These are phyloP conservation scores for Blastobotrys elegans DNA, from an alignment of 1,139 yeast species.

Conservation along the genomic window DNA sequence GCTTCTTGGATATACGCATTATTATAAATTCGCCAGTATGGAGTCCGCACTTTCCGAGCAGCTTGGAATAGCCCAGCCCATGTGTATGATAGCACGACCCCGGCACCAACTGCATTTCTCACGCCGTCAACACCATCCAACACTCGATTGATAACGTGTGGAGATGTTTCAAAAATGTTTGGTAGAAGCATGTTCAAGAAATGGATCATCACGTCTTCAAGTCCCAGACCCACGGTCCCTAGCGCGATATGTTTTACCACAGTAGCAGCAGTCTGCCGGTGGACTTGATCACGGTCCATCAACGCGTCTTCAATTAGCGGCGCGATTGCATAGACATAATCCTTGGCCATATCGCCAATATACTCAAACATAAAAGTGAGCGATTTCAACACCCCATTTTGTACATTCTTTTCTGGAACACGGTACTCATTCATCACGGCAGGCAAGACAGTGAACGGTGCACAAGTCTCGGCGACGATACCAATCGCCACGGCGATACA, in stretches of 20 bases:
- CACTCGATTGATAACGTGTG: constrained; percentile 83
- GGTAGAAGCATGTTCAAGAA: constrained; percentile 73
- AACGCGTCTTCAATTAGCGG: constrained; percentile 87
- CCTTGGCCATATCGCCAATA: constrained; percentile 75
- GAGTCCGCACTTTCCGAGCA: constrained; percentile 75
- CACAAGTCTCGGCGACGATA: constrained; percentile 89
- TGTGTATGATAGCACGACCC: constrained; percentile 65
- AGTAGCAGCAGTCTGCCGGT: constrained; percentile 92
- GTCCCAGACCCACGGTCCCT: constrained; percentile 69
- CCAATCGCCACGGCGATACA: constrained; percentile 99
- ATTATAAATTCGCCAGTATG: constrained; percentile 85
- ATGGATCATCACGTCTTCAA: constrained; percentile 73
- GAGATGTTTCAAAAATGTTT: constrained; percentile 86
- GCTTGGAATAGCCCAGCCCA: constrained; percentile 94
- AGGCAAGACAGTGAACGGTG: constrained; percentile 93
- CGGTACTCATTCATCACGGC: constrained; percentile 94
- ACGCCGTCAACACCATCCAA: constrained; percentile 77
- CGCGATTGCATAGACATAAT: constrained; percentile 74
- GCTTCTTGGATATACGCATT: constrained; percentile 66
- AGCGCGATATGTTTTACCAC: constrained; percentile 79
- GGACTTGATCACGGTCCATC: constrained; percentile 86
- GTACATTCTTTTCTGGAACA: constrained; percentile 89
- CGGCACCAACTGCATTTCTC: constrained; percentile 70
- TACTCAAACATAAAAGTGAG: constrained; percentile 92
- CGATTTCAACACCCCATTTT: constrained; percentile 91